Conservation (phyloP, 768 basidiomycete species). For the Mycena amicta region DNA sequence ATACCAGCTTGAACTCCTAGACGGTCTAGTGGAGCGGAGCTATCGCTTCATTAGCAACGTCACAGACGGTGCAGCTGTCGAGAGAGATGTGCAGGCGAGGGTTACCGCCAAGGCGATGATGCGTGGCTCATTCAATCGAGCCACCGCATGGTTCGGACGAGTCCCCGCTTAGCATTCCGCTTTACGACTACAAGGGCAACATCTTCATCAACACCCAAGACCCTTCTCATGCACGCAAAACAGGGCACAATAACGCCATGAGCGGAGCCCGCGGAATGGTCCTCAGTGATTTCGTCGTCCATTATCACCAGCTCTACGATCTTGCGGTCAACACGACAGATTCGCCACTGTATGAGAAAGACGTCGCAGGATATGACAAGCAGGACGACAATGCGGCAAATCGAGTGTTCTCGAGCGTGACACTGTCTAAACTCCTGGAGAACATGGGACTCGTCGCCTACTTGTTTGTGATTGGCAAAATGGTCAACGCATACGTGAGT, state of each 20-base stretch:
- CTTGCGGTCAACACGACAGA: background rate
- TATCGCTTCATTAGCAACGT: too few species aligned
- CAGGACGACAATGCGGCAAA: constrained; percentile 8
- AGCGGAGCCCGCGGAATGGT: constrained; percentile 5
- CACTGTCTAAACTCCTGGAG: background rate
- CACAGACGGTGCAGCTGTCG: too few species aligned
- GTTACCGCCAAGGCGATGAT: too few species aligned
- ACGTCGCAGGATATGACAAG: background rate
- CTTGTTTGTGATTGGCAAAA: constrained; percentile 3
- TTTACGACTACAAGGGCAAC: background rate
- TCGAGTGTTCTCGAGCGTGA: constrained; percentile 1
- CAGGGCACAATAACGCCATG: constrained; percentile 5
- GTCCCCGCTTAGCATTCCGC: background rate
- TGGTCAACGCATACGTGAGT: constrained; percentile 9
- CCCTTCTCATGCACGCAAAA: constrained; percentile 5
- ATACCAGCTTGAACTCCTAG: too few species aligned
- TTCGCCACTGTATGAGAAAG: constrained; percentile 1
- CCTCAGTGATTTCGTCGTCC: constrained; percentile 5
- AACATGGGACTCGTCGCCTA: constrained; percentile 4
- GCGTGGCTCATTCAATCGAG: too few species aligned
- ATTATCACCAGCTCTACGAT: constrained; percentile 4
- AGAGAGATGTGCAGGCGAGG: too few species aligned
- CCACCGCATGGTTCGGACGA: too few species aligned
- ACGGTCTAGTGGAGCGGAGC: too few species aligned
- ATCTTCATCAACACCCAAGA: constrained; percentile 10